Percentiles rank a stretch among this genome's conserved stretches.
These are phyloP conservation scores for Phytophthora chlamydospora DNA, from an alignment of 352 stramenopile species.

Conservation along the genomic window DNA sequence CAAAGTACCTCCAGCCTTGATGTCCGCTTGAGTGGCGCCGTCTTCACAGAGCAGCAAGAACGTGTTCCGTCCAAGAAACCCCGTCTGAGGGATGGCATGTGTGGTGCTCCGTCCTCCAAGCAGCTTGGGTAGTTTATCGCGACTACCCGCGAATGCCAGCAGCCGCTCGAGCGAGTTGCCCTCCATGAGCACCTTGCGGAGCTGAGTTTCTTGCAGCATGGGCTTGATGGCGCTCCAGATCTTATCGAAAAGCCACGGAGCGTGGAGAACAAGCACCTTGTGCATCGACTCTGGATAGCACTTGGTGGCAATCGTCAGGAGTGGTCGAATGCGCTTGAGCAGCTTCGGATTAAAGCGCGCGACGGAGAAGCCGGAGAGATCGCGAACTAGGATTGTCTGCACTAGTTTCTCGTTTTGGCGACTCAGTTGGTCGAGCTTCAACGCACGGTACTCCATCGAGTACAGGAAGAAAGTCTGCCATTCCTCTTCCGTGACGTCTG, in stretches of 20 bases:
- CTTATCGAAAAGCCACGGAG: constrained; percentile 79
- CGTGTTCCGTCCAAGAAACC: constrained; percentile 63
- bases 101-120: constrained; percentile 60
- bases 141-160: constrained; percentile 50
- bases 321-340: constrained; percentile 49
- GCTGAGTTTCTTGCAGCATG: constrained; percentile 69
- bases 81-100: constrained; percentile 66
- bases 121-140: constrained; percentile 61
- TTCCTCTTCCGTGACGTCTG: constrained; percentile 69
- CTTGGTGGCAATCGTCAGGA: constrained; percentile 55
- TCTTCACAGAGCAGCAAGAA: constrained; percentile 77
- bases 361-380: constrained; percentile 73
- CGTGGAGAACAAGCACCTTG: constrained; percentile 64
- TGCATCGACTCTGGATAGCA: constrained; percentile 72
- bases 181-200: constrained; percentile 69
- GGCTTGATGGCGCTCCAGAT: constrained; percentile 60
- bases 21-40: constrained; percentile 68
- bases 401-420: constrained; percentile 61
- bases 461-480: constrained; percentile 75
- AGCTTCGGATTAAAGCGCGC: constrained; percentile 60
- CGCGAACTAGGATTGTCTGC: constrained; percentile 64
- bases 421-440: constrained; percentile 72
- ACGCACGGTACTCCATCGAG: constrained; percentile 73
- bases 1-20: constrained; percentile 60
- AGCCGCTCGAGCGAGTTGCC: constrained; percentile 52